A percentile compares a stretch with the other conserved stretches of the same genome.
phyloP scores from a whole-genome alignment of 78 protist genomes.

The Dictyostelium capitatum region DNA sequence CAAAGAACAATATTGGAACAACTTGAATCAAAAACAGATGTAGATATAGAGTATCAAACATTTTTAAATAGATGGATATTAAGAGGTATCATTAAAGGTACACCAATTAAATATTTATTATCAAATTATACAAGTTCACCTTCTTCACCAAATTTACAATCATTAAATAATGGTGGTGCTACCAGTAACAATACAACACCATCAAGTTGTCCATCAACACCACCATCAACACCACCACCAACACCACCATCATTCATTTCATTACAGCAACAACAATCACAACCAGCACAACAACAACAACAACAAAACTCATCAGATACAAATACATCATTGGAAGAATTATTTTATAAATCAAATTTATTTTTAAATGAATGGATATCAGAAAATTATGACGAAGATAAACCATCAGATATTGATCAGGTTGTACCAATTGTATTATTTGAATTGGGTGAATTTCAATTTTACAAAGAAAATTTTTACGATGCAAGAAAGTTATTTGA shows the following conservation, averaged over 20 bases:
- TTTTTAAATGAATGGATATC: constrained; percentile 43
- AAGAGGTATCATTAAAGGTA: constrained; percentile 64
- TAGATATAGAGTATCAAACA: constrained; percentile 1
- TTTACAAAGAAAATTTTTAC: constrained; percentile 33
- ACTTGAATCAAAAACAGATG: not conserved
- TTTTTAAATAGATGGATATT: constrained; percentile 54
- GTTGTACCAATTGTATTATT: constrained; percentile 17
- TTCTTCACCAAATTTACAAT: not conserved
- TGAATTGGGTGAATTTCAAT: constrained; percentile 60
- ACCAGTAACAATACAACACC: not conserved
- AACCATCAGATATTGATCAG: not conserved
- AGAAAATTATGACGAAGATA: not conserved
- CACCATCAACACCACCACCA: constrained; percentile 75
- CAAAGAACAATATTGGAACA: constrained; percentile 31
- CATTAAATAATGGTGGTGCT: not conserved
- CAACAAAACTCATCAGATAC: not conserved
- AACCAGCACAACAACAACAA: not conserved
- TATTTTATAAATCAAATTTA: constrained; percentile 25
- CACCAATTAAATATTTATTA: constrained; percentile 42
- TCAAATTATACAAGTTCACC: not conserved
- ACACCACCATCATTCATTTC: constrained; percentile 71
- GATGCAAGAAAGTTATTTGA: constrained; percentile 40
- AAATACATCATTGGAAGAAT: constrained; percentile 28
- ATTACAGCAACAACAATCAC: constrained; percentile 4
- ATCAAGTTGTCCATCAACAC: not conserved